Percentiles rank a stretch among this genome's conserved stretches.
Evolutionary conservation across 169 alveolate genomes (phyloP).

Genomic region (Sarcocystis neurona): DNA sequence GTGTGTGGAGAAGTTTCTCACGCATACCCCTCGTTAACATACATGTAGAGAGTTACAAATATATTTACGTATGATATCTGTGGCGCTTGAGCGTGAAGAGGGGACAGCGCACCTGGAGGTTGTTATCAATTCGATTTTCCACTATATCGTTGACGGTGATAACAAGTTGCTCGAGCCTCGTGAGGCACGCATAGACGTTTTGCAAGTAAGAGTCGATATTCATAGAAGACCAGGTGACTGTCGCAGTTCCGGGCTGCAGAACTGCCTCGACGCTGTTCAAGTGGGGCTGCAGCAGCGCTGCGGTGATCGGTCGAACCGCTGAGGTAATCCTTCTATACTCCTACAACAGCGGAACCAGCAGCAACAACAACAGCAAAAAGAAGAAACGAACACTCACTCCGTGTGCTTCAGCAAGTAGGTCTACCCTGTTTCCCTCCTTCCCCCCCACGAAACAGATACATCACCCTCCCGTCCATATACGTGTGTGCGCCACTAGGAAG

Average conservation of each 20-base stretch:
- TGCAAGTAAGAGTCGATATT: constrained; percentile 90
- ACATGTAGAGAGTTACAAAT: background rate
- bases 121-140: constrained; percentile 93
- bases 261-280: constrained; percentile 86
- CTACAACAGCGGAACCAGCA: constrained; percentile 70
- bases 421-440: too few relatives aligned
- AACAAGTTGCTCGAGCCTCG: constrained; percentile 89
- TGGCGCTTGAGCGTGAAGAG: background rate
- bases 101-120: constrained; percentile 78
- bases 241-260: constrained; percentile 89
- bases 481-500: too few relatives aligned
- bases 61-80: background rate
- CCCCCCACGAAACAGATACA: too few relatives aligned
- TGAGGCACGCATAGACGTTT: constrained; percentile 84
- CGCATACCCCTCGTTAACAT: too few relatives aligned
- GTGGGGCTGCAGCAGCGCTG: constrained; percentile 87
- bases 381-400: too few relatives aligned
- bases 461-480: too few relatives aligned
- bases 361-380: too few relatives aligned
- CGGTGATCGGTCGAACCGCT: constrained; percentile 87
- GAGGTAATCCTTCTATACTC: constrained; percentile 92
- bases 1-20: background rate
- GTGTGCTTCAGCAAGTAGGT: too few relatives aligned
- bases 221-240: constrained; percentile 92
- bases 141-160: constrained; percentile 91